Evolutionary conservation across 2,329 filamentous ascomycete genomes (phyloP).

Genomic region (Trichoderma gracile): DNA sequence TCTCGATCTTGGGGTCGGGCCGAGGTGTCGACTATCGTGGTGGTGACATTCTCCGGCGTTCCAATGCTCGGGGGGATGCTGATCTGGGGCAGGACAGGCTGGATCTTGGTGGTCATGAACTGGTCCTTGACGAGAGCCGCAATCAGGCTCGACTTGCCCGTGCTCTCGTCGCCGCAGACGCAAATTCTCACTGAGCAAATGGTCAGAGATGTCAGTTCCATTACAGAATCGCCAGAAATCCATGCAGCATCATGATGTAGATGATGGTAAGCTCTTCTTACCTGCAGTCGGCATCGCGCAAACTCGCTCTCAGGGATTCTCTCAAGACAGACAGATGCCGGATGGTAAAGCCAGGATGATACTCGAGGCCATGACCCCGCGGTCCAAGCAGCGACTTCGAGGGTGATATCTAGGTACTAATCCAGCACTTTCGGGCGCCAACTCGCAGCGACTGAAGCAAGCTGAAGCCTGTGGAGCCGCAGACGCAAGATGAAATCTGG

Average conservation of each 20-base stretch:
- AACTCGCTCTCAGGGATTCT: background rate
- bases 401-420: background rate
- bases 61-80: slow-evolving; percentile 91
- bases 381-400: slow-evolving; percentile 3
- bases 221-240: background rate
- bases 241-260: background rate
- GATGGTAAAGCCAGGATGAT: slow-evolving; percentile 17
- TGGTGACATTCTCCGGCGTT: slow-evolving; percentile 94
- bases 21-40: slow-evolving; percentile 96
- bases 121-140: slow-evolving; percentile 96
- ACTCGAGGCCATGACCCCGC: slow-evolving; percentile 28
- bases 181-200: slow-evolving; percentile 74
- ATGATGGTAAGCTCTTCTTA: background rate
- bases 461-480: slow-evolving; percentile 18
- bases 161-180: slow-evolving; percentile 93
- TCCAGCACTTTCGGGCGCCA: slow-evolving; percentile 14
- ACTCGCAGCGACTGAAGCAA: background rate
- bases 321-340: background rate
- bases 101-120: slow-evolving; percentile 94
- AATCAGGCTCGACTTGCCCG: slow-evolving; percentile 91
- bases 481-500: slow-evolving; percentile 13
- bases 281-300: slow-evolving; percentile 35
- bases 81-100: slow-evolving; percentile 89
- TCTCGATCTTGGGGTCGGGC: slow-evolving; percentile 90
- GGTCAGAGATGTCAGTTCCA: background rate